A percentile compares a stretch with the other conserved stretches of the same genome.
Evolutionary conservation across 257 asterid genomes (phyloP).

Genomic region (Solanum appendiculatum): DNA sequence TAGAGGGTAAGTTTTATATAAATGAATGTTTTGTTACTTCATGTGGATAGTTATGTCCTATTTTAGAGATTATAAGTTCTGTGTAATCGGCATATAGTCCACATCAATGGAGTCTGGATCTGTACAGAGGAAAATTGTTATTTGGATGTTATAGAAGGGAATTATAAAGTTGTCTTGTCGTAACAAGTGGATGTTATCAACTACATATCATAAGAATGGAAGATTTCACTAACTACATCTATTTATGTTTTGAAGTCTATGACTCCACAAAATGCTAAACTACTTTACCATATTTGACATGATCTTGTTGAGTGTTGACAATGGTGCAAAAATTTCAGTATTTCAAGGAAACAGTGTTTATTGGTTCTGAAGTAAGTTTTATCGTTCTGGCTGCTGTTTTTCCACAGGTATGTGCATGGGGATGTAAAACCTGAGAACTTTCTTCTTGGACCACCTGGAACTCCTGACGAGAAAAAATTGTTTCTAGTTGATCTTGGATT

Average conservation of each 20-base stretch:
- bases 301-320: neutral
- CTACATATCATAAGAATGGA: neutral
- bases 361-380: neutral
- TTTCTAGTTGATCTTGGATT: constrained; percentile 89
- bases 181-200: neutral
- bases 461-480: constrained; percentile 66
- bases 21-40: neutral
- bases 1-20: constrained; percentile 47
- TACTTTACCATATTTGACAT: neutral
- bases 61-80: neutral
- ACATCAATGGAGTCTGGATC: neutral
- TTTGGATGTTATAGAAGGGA: neutral
- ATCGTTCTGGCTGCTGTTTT: neutral
- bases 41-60: neutral
- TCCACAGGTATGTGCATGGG: constrained; percentile 77
- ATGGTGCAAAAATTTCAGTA: neutral
- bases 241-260: neutral
- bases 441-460: constrained; percentile 78
- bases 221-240: neutral
- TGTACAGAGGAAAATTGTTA: neutral
- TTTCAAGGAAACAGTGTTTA: neutral
- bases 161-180: neutral
- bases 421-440: constrained; percentile 96
- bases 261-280: neutral
- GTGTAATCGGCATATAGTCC: neutral